Percentiles rank a stretch among this genome's conserved stretches.
phyloP scores from a whole-genome alignment of 108 stramenopile genomes.

The Cyclotella sp. region DNA sequence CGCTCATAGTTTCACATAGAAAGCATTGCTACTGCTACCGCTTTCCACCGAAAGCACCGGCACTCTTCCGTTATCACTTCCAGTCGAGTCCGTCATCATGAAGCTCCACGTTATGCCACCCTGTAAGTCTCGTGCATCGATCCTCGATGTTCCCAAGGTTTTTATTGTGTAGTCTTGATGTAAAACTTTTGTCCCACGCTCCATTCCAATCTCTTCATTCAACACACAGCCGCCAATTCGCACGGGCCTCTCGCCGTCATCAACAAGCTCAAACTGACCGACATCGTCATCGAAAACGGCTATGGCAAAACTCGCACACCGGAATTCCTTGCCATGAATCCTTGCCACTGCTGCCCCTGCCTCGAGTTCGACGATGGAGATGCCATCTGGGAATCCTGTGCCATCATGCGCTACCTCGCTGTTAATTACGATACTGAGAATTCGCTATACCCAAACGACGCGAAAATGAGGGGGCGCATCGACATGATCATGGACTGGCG shows the following conservation, averaged over 20 bases:
- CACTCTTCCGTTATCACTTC: too few species aligned
- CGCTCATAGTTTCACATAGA: too few species aligned
- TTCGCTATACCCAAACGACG: constrained; percentile 41
- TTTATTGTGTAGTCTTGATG: too few species aligned
- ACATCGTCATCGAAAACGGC: constrained; percentile 32
- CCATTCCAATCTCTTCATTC: background rate
- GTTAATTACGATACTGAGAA: constrained; percentile 28
- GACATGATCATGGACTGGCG: constrained; percentile 52
- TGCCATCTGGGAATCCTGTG: constrained; percentile 45
- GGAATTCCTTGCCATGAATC: constrained; percentile 52
- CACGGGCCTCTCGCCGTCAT: constrained; percentile 35
- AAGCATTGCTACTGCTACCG: too few species aligned
- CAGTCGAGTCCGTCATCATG: constrained; percentile 4
- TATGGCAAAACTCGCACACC: constrained; percentile 52
- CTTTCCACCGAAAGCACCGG: too few species aligned
- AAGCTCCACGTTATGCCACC: constrained; percentile 16
- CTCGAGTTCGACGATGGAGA: constrained; percentile 36
- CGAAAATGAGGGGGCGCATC: constrained; percentile 28
- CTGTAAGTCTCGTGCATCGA: background rate
- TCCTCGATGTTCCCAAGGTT: background rate
- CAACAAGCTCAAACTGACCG: constrained; percentile 31
- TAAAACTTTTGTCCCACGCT: too few species aligned
- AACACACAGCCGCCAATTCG: constrained; percentile 34
- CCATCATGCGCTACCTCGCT: constrained; percentile 49
- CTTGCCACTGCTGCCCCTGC: constrained; percentile 41